Evolutionary conservation across 148 eudicot species (phyloP), one percentile per base, ranked within the genome.

Genomic region (Fallopia convolvulus): DNA sequence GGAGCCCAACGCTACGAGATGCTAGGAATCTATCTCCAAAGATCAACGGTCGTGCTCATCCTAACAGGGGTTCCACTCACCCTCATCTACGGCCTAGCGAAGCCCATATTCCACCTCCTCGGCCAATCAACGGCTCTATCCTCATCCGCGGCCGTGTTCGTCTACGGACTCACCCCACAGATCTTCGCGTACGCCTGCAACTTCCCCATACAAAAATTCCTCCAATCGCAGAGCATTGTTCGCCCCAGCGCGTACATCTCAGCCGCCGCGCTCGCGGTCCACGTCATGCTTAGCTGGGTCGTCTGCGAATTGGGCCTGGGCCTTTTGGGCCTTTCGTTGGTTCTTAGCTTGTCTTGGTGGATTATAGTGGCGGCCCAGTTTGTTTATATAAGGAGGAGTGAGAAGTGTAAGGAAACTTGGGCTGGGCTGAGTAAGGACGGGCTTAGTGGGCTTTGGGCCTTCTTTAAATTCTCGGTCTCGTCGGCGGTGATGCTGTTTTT

Each of bases 401-500:
- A 21, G 5, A 68, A 60, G 72, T 88, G 87, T 68, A 81, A 72
- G 86, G 52, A 63, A 42, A 86, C 90, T 21, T 89, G 93, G 93
- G 81, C 48, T 0, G 93, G 93, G 75, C 70, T 90, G 50, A 82
- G 65, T 13, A 55, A 72, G 65, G 87, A 83, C 46, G 93, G 89
- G 0, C 81, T 90, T 70, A 41, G n/a, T 5, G 91, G 89, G 26
- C 75, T 90, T 8, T 84, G 93, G 91, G 89, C 60, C 68, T 90
- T 90, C 50, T 83, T 88, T 66, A 88, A 84, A 32, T 71, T 90
- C 49, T 90, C 93, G 3, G 47, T 76, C 12, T 88, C 83, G 0
- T 90, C 93, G 0, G 93, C 91, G 0, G 88, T 90, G 72, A 90
- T 90, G 93, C 70, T 90, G 49, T 90, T 89, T 66, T 75, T 89